These are phyloP conservation scores for Pyrus bretschneideri DNA, from an alignment of 306 rosid genomes.

Conservation along the genomic window DNA sequence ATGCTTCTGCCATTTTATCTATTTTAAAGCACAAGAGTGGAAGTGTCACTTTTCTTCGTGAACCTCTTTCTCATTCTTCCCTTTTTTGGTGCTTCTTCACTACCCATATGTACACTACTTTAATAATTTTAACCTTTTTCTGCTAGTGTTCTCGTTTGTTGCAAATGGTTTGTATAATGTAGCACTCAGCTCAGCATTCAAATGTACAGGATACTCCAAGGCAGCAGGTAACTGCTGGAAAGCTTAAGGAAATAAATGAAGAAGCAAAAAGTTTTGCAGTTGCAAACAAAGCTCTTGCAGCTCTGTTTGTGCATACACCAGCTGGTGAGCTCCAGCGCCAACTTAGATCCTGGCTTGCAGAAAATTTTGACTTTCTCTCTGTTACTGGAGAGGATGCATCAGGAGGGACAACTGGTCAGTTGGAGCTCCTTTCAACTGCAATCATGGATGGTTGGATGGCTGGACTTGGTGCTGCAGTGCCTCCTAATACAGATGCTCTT, in stretches of 20 bases:
- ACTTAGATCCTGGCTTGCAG: conserved; percentile 94
- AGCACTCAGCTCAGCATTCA: conserved; percentile 13
- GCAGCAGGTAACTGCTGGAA: conserved; percentile 96
- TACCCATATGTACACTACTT: neutral
- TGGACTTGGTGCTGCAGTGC: conserved; percentile 95
- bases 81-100: neutral
- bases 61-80: neutral
- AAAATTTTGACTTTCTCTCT: conserved; percentile 79
- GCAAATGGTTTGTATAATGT: conserved; percentile 16
- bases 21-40: neutral
- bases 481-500: conserved; percentile 91
- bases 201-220: conserved; percentile 68
- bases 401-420: conserved; percentile 86
- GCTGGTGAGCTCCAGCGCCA: conserved; percentile 98
- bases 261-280: conserved; percentile 86
- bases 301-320: conserved; percentile 95
- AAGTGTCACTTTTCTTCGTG: neutral
- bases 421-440: conserved; percentile 99
- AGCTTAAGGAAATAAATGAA: conserved; percentile 89
- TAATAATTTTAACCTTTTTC: conserved; percentile 4
- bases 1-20: neutral
- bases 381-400: conserved; percentile 63
- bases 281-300: conserved; percentile 91
- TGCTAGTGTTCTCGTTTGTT: conserved; percentile 2
- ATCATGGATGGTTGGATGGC: conserved; percentile 99